Conservation (phyloP, 73 alveolate genomes). For the Tetrahymena thermophila region DNA sequence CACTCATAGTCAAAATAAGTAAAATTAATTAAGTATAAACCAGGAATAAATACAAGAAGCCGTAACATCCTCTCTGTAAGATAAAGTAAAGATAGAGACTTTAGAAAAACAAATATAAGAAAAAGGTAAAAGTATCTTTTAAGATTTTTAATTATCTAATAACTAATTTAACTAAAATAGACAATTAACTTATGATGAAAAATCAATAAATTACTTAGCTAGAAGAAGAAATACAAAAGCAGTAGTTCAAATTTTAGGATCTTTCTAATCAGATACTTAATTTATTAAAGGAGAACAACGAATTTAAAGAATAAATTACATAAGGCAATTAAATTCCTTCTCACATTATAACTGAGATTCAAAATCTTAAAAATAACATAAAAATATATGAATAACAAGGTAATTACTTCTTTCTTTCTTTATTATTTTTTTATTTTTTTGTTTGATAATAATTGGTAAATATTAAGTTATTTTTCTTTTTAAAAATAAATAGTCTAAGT, state of each 20-base stretch:
- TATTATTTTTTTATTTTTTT: background rate
- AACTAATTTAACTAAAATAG: background rate
- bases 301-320: background rate
- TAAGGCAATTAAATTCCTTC: background rate
- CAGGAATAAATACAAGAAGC: background rate
- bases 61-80: background rate
- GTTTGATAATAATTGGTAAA: background rate
- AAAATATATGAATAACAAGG: background rate
- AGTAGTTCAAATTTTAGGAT: background rate
- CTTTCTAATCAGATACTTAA: background rate
- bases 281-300: background rate
- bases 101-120: background rate
- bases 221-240: background rate
- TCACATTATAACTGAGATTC: background rate
- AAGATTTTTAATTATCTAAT: background rate
- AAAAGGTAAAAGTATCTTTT: background rate
- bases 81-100: background rate
- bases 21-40: background rate
- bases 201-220: background rate
- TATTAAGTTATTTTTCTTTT: background rate
- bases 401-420: no score
- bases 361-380: background rate
- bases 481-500: background rate
- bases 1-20: background rate
- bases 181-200: background rate